These are phyloP conservation scores for Syzygium aqueum DNA, from an alignment of 345 rosid genomes.

Conservation along the genomic window DNA sequence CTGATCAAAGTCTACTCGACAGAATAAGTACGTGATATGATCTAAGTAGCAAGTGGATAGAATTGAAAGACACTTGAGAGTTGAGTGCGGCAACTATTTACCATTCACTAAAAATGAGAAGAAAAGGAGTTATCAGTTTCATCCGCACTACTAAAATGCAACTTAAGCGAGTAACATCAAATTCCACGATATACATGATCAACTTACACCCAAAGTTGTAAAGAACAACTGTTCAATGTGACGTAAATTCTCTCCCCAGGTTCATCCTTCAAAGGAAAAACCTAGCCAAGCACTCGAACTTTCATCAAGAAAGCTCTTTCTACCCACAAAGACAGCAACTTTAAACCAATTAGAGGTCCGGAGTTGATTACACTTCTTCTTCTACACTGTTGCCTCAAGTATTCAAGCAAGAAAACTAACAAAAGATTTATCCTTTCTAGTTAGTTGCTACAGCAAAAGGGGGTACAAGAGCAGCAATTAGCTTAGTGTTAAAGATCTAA, in stretches of 20 bases:
- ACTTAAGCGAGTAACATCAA: not conserved
- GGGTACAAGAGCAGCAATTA: not conserved
- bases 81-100: not conserved
- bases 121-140: not conserved
- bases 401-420: not conserved
- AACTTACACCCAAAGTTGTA: not conserved
- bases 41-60: not conserved
- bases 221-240: not conserved
- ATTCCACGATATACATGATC: not conserved
- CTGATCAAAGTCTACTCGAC: not conserved
- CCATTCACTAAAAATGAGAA: not conserved
- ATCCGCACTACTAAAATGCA: not conserved
- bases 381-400: not conserved
- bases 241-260: not conserved
- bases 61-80: not conserved
- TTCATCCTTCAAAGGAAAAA: not conserved
- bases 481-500: not conserved
- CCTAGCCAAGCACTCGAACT: not conserved
- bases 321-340: not conserved
- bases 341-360: not conserved
- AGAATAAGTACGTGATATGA: not conserved
- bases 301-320: not conserved
- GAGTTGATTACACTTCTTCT: not conserved
- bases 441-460: not conserved
- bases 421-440: not conserved